Base-by-base conservation (phyloP, 306 rosid species). In the Cicer judaicum region DNA sequence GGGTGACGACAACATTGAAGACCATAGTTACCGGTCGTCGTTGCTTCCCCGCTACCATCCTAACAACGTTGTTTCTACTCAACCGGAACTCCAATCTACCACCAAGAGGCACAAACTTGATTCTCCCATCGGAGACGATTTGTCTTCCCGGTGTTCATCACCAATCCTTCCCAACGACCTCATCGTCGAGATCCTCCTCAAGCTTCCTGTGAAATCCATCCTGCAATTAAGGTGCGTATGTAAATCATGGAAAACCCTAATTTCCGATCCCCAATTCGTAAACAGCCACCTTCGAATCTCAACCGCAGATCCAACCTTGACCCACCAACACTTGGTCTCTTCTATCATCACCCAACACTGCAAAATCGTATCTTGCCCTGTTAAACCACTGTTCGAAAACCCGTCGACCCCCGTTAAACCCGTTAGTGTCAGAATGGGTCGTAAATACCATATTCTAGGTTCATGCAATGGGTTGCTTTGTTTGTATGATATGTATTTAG, bases 171-270 rank as follows among this genome's bases (percentile, higher is more conserved):
- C 70, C 0, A 52, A 57, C 12, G 79, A 72, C 1, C 24, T 82
- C 18, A 41, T 82, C 6, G 1, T 1, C 1, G 76, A 82, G 67
- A 77, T 77, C 61, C 76, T 77, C 0, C 29, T 49, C 2, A 41
- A 54, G 40, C 55, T 82, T 64, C 76, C 79, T 0, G 76, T 15
- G 7, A 68, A 36, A 29, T 38, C 12, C 43, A 59, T 80, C 13
- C 5, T 57, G 0, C 71, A 24, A 61, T 34, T 40, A 5, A 74
- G n/a, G 68, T 66, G 76, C 2, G 67, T 82, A 0, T 66, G 76
- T 63, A 77, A 67, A 41, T 57, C 68, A 34, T 81, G 80, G 84
- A 75, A 76, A 15, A 48, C 66, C 55, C 16, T 80, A 14, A 76
- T 81, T 1, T 76, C 78, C 1, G 14, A 65, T 41, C 39, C 72